Evolutionary conservation across 73 alveolate species (phyloP), one percentile per base, ranked within the genome.

Genomic region (Tetrahymena elliotti): DNA sequence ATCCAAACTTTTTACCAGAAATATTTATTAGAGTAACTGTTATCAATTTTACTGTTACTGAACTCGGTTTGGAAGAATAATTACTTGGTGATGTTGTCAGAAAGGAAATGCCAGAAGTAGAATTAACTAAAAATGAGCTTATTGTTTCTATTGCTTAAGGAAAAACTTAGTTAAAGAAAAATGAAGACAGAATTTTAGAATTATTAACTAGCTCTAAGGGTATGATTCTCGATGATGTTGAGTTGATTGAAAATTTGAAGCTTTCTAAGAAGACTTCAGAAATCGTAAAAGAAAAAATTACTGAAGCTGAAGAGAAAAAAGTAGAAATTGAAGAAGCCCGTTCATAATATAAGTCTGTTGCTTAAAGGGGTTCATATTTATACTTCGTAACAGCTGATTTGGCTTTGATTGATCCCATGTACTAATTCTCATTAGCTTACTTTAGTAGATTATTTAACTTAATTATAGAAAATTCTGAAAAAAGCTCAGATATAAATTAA

Each of bases 341-440:
- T 96, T 94, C 96, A 22, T 88, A 96, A 92, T 98, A 98, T 97
- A 96, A 97, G 83, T 97, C 98, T 10, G 98, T 98, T 31, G 99
- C 99, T 22, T 98, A 97, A 34, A 94, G 99, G 93, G 99, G 99
- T 6, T 96, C 98, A 0, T 96, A 98, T 52, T 97, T 99, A 52
- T 99, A 97, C 93, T 99, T 99, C 95, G 99, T 99, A 35, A 98
- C 98, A 84, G 99, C 99, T 13, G 98, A 98, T 92, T 96, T 99
- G 52, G 97, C 99, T 10, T 97, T 97, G 52, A 97, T 99, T 53
- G 99, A 99, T 95, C 99, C 99, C 15, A 99, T 99, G 99, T 99
- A 99, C 96, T 97, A 98, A 96, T 98, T 97, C 96, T 99, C 99
- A 38, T 96, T 99, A 52, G 98, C 97, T 52, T 98, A 96, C 95